Conservation (phyloP, 148 eudicot genomes). For the Limonium bicolor region DNA sequence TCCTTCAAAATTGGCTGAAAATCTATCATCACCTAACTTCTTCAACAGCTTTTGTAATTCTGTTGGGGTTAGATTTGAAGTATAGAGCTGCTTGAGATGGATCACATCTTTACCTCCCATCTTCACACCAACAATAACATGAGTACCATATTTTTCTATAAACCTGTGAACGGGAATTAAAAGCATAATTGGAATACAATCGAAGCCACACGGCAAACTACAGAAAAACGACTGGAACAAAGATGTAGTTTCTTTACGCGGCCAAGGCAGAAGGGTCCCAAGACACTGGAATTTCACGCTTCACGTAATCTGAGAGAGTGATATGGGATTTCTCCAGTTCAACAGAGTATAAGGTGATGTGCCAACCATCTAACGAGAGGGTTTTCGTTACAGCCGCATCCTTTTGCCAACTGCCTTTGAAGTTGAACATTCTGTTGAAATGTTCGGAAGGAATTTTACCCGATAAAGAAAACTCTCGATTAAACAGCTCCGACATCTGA, state of each 20-base stretch:
- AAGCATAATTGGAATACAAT: not conserved
- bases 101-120: constrained; percentile 97
- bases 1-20: constrained; percentile 36
- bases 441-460: constrained; percentile 90
- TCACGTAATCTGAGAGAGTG: constrained; percentile 53
- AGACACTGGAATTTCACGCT: constrained; percentile 67
- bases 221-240: too few species aligned
- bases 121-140: constrained; percentile 80
- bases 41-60: constrained; percentile 68
- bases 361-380: constrained; percentile 91
- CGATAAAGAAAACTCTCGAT: constrained; percentile 61
- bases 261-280: constrained; percentile 92
- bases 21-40: constrained; percentile 63
- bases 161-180: constrained; percentile 59
- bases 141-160: constrained; percentile 87
- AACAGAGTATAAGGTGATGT: constrained; percentile 61
- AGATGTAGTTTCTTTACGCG: constrained; percentile 30
- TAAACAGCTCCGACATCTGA: constrained; percentile 92
- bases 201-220: too few species aligned
- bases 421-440: constrained; percentile 64
- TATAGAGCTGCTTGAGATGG: constrained; percentile 66
- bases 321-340: constrained; percentile 60
- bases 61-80: constrained; percentile 39
- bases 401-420: constrained; percentile 74
- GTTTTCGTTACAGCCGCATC: constrained; percentile 67